Evolutionary conservation across 2,329 filamentous ascomycete genomes (phyloP), one percentile per base, ranked within the genome.

Genomic region (Diaporthe sp.): DNA sequence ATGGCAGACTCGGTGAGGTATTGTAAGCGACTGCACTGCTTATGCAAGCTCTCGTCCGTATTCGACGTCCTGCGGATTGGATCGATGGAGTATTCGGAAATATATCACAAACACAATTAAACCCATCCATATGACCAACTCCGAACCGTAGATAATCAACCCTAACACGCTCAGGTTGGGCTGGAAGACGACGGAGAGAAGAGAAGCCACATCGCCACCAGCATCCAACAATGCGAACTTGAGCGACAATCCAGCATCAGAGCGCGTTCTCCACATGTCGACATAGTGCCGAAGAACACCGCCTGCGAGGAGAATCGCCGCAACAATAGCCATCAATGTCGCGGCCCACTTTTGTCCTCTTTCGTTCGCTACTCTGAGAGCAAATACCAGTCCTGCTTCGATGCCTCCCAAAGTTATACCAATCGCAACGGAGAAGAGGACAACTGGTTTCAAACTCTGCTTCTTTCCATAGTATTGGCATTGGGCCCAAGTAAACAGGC

Each of bases 261-360:
- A 58, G 17, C 20, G 55, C 20, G 55, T 58, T 12, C n/a, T 58
- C 55, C 55, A 58, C 55, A 37, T 58, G 55, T 58, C 55, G 31
- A n/a, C 13, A 58, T 58, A 58, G 12, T 58, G 55, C 20, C 55
- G 31, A 17, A 58, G 31, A 37, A 58, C 55, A 8, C 55, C 55
- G 1, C 31, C 55, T 9, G 55, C 55, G 20, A 37, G 31, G 1
- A 58, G 31, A 6, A 58, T 13, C 2, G 55, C 55, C 22, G 55
- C 55, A 58, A 58, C 9, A 8, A 58, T 15, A 6, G 55, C 55
- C 55, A 58, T 58, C 17, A 58, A 20, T 3, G 55, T 58, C 4
- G 31, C 55, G 31, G 20, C 31, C 55, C 55, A 58, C 17, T 22
- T 37, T n/a, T 58, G 55, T 12, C 55, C 55, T 58, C 55, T 37